Base-by-base conservation (phyloP, 768 basidiomycete species). In the Mycena capillaripes region DNA sequence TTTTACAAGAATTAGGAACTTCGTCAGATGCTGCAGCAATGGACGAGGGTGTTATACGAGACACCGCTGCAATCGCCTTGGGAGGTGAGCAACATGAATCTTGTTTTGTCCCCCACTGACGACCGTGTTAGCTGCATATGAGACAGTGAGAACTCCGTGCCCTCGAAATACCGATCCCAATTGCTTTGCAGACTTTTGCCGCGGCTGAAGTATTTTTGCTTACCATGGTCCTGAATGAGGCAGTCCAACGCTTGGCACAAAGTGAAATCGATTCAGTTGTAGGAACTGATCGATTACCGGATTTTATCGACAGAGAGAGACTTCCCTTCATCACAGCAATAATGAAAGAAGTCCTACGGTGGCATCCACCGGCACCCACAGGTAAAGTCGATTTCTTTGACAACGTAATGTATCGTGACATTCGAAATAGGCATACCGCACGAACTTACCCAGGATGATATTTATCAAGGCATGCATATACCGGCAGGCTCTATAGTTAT, bases 381-480 rank as follows among this genome's bases (percentile, higher is more conserved):
- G 58, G 58, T 23, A 23, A 52, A 23, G 23, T 11, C 23, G n/a
- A n/a, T n/a, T 57, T 32, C 32, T 32, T 14, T 32, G 23, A 60
- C 40, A 25, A 5, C 58, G 32, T 12, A 60, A n/a, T 40, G 9
- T 17, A 21, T 27, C 40, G 11, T 42, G n/a, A 25, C 36, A 60
- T 40, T 42, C 27, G 16, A 46, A 21, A 36, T 50, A 46, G 42
- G 80, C 23, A 34, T 82, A 10, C 81, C 81, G 17, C 84, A 83
- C 70, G 60, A 72, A 16, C 71, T 78, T 10, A 75, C 60, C 4
- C 76, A 79, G 19, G 83, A 84, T 23, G 82, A 84, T 62, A 67
- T 79, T 8, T 85, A 85, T 65, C 61, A 75, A 4, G 83, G 83
- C n/a, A n/a, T n/a, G n/a, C n/a, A n/a, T n/a, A n/a, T n/a, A n/a